Evolutionary conservation across 2,329 filamentous ascomycete species (phyloP).

Genomic region (Pestalotiopsis sp.): DNA sequence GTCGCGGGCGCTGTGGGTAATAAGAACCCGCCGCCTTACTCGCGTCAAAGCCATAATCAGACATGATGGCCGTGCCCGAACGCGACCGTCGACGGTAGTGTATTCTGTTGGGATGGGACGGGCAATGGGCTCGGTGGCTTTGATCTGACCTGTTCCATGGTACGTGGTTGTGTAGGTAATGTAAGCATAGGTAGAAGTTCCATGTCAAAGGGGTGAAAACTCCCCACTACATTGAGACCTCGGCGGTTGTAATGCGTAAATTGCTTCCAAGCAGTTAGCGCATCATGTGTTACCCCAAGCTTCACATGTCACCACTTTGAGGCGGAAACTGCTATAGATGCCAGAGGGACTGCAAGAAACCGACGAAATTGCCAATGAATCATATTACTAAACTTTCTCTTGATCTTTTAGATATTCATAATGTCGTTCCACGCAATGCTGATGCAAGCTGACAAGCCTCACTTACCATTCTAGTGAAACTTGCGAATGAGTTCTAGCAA

Average conservation of each 20-base stretch:
- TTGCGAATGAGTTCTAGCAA: neutral
- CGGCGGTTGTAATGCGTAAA: neutral
- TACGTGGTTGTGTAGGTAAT: neutral
- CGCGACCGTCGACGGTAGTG: neutral
- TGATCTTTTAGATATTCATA: neutral
- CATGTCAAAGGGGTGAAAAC: neutral
- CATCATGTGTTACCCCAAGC: neutral
- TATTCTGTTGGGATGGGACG: neutral
- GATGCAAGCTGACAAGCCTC: neutral
- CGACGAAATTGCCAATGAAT: neutral
- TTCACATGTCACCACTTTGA: neutral
- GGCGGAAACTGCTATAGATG: neutral
- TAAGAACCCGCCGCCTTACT: slow-evolving; percentile 29
- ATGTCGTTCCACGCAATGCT: neutral
- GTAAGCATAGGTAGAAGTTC: neutral
- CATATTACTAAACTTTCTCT: neutral
- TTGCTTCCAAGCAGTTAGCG: neutral
- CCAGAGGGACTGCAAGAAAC: neutral
- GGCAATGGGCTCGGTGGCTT: neutral
- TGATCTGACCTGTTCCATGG: neutral
- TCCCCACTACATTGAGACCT: slow-evolving; percentile 4
- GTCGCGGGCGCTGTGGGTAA: slow-evolving; percentile 43
- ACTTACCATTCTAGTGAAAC: neutral
- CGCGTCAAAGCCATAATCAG: slow-evolving; percentile 34
- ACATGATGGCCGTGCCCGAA: slow-evolving; percentile 28